Evolutionary conservation across 192 early-diverging fungal species (phyloP), one percentile per base, ranked within the genome.

Genomic region (Umbelopsis sp.): DNA sequence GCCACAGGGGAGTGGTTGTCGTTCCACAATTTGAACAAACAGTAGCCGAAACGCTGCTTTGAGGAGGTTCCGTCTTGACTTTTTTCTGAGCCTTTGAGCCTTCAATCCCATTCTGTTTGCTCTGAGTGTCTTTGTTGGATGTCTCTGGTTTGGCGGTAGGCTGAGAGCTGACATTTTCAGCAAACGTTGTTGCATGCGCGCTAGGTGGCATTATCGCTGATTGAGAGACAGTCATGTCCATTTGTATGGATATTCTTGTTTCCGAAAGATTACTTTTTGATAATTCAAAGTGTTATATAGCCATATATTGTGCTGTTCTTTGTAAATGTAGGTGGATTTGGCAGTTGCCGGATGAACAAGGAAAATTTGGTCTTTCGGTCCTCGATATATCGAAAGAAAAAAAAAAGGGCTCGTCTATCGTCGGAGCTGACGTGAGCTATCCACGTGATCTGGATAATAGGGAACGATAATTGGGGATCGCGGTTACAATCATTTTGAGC

Each of bases 1-100:
- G 82, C 97, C 97, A 99, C 41, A 99, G 83, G 4, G 95, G 91
- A 13, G 97, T 99, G 20, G 90, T 88, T 12, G 89, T 97, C 1
- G 94, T 97, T 10, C 80, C 76, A 83, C 97, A 99, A 86, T 98
- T 97, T 27, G 79, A 80, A 82, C 96, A 97, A 45, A 72, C 78
- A 11, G 85, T 87, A 23, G 83, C 80, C 15, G 83, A 79, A 9
- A 85, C 83, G 30, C 13, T 35, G 30, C 55, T 61, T n/a, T 61
- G 23, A 35, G 30, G 10, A 27, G 55, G 30, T 6, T 61, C 55
- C 0, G 18, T 61, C 33, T 61, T 61, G 27, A 61, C 55, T n/a
- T 61, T 61, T 35, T 61, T 61, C 11, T 16, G 8, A 33, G 27
- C 27, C 30, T 61, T 61, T 12, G 55, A 61, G 18, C 23, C 55